phyloP scores from a whole-genome alignment of 31 red algal species.

The Odonthalia washingtoniensis region DNA sequence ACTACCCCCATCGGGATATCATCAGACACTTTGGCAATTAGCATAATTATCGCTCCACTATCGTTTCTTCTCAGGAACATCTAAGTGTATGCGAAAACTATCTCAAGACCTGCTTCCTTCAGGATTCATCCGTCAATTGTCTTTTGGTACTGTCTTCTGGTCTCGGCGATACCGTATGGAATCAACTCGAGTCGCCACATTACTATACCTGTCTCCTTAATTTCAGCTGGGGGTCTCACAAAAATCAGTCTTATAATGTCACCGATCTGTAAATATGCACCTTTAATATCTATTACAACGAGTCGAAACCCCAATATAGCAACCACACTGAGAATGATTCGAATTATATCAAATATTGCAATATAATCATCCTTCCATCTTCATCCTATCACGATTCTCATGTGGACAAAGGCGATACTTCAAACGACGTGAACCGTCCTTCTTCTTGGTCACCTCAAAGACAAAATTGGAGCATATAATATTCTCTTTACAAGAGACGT shows the following conservation, averaged over 20 bases:
- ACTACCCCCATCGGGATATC: neutral
- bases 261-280: neutral
- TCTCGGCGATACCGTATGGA: slow-evolving; percentile 32
- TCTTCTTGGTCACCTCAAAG: neutral
- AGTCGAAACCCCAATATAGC: neutral
- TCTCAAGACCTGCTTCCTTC: neutral
- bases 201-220: neutral
- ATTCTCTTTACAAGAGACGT: neutral
- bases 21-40: slow-evolving; percentile 38
- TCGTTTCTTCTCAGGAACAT: slow-evolving; percentile 20
- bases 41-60: neutral
- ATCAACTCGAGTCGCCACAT: slow-evolving; percentile 9
- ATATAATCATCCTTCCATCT: slow-evolving; percentile 9
- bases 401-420: slow-evolving; percentile 30
- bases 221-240: slow-evolving; percentile 8
- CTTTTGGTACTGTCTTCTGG: slow-evolving; percentile 11
- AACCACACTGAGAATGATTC: slow-evolving; percentile 1
- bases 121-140: slow-evolving; percentile 6
- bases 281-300: slow-evolving; percentile 38
- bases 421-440: slow-evolving; percentile 12
- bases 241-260: slow-evolving; percentile 10
- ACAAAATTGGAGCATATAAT: neutral
- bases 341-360: slow-evolving; percentile 34
- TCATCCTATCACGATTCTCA: slow-evolving; percentile 22
- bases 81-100: slow-evolving; percentile 14